Percentiles rank a stretch among this genome's conserved stretches.
Evolutionary conservation across 1,139 yeast species (phyloP).

Genomic region (Torulaspora globosa): DNA sequence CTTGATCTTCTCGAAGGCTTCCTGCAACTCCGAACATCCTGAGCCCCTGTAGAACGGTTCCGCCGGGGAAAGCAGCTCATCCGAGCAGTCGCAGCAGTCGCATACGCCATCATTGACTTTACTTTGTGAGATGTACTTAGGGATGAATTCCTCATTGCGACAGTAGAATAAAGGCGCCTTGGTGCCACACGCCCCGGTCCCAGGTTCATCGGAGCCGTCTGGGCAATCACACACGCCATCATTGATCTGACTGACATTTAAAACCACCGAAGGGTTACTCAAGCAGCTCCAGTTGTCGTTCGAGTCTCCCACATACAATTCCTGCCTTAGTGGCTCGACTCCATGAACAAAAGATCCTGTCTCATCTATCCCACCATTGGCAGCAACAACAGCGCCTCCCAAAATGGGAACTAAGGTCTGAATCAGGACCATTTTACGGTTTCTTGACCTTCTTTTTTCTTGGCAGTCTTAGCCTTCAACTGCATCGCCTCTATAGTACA

Average conservation of each 20-base stretch:
- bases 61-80: constrained; percentile 50
- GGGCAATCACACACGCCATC: constrained; percentile 96
- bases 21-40: constrained; percentile 49
- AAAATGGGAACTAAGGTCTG: constrained; percentile 1
- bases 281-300: constrained; percentile 65
- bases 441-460: constrained; percentile 1
- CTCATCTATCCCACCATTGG: background rate
- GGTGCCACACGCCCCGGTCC: constrained; percentile 76
- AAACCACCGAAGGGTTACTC: constrained; percentile 54
- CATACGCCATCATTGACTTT: constrained; percentile 87
- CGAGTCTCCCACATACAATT: constrained; percentile 43
- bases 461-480: background rate
- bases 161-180: constrained; percentile 55
- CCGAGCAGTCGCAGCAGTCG: constrained; percentile 98
- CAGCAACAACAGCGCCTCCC: background rate
- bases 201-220: constrained; percentile 97
- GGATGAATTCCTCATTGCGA: constrained; percentile 64
- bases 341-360: constrained; percentile 20
- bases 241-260: constrained; percentile 63
- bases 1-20: constrained; percentile 37
- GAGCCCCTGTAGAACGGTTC: constrained; percentile 50
- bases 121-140: constrained; percentile 49
- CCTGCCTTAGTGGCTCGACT: constrained; percentile 35
- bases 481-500: constrained; percentile 5
- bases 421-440: background rate